Base-by-base conservation (phyloP, 257 asterid genomes). In the Ajuga chamaepitys region DNA sequence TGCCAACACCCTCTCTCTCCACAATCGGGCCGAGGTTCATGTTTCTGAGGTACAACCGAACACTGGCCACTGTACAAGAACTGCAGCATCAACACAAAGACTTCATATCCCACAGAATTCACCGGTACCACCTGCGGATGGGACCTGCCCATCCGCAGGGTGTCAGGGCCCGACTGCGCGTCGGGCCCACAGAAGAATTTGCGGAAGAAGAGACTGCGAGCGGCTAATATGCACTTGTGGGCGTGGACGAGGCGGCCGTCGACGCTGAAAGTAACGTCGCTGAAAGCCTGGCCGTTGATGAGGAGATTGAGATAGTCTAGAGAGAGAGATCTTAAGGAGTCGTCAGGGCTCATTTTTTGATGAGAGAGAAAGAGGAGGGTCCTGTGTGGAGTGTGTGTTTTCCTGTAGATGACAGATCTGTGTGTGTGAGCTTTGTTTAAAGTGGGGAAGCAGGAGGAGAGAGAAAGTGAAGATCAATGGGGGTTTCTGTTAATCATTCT, bases 271-370 rank as follows among this genome's bases (percentile, higher is more conserved):
- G 95, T 85, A 7, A 92, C 95, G 66, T 92, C 98, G 50, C 97
- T 88, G 80, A 92, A 92, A 5, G 95, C 97, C 51, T 87, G 98
- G 4, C 98, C 98, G 84, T 92, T 92, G 85, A 92, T 88, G 4
- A 90, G 83, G n/a, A 90, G 97, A 35, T 87, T 90, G 2, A 90
- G 95, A 60, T 87, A 90, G 80, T 90, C 97, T 24, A 87, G 77
- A n/a, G 97, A 90, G 12, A 90, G 90, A 62, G 93, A 85, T 81
- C 97, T 80, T 59, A 90, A 72, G 24, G 95, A 81, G 62, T 90
- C 97, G 48, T 90, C 97, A 4, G 86, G 90, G 78, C 74, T 83
- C 94, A 81, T 86, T 60, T 51, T 57, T 20, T 44, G 45, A 21
- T 4, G 41, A 22, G 68, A 32, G 45, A 21, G 17, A 47, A 18